Evolutionary conservation across 2,329 filamentous ascomycete genomes (phyloP).

Genomic region (Thielaviopsis punctulata): DNA sequence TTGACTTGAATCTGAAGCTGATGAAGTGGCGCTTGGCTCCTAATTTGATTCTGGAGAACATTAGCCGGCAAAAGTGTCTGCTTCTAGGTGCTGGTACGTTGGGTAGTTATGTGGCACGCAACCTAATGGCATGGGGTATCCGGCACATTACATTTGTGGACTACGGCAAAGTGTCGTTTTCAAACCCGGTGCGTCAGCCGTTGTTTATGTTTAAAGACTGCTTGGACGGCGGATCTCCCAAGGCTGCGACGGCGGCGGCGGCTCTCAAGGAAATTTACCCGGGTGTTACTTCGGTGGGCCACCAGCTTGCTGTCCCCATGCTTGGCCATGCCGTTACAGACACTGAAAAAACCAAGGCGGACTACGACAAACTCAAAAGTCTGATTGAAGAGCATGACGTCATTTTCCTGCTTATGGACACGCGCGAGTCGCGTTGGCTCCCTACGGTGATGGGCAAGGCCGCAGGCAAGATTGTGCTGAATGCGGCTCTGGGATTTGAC

Average conservation of each 20-base stretch:
- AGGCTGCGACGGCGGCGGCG: conserved; percentile 65
- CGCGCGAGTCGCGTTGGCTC: conserved; percentile 83
- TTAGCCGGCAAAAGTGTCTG: conserved; percentile 80
- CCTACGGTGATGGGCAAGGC: conserved; percentile 94
- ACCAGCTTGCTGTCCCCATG: conserved; percentile 84
- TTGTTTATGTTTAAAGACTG: conserved; percentile 86
- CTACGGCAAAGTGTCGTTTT: conserved; percentile 83
- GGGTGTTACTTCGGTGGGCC: conserved; percentile 64
- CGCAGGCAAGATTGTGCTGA: conserved; percentile 85
- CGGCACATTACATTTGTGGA: conserved; percentile 92
- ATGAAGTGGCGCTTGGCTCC: conserved; percentile 98
- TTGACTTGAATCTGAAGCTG: conserved; percentile 89
- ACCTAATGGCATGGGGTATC: conserved; percentile 89
- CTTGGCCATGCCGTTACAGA: conserved; percentile 72
- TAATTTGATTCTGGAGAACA: conserved; percentile 66
- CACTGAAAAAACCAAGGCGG: conserved; percentile 40
- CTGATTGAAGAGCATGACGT: conserved; percentile 76
- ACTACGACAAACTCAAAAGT: conserved; percentile 58
- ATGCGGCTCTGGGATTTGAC: conserved; percentile 89
- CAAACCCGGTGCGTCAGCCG: conserved; percentile 88
- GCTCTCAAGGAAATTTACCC: conserved; percentile 77
- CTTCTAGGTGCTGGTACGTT: conserved; percentile 84
- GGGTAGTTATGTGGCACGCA: conserved; percentile 83
- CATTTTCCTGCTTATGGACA: conserved; percentile 95
- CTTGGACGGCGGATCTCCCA: conserved; percentile 63